Evolutionary conservation across 1,284 basidiomycete species (phyloP).

Genomic region (Tremellales sp.): DNA sequence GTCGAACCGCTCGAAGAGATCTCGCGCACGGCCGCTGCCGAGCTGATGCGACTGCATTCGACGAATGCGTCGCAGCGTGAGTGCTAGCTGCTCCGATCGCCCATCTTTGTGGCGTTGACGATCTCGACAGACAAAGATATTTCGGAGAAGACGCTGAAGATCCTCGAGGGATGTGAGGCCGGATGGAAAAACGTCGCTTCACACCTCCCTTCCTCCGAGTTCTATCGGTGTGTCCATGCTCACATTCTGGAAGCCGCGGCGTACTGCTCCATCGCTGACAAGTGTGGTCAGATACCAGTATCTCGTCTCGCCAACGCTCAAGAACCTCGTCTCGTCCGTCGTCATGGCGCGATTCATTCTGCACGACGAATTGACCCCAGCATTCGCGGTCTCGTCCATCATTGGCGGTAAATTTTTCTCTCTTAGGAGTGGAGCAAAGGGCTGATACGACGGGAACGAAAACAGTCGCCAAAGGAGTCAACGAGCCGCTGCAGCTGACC

Average conservation of each 20-base stretch:
- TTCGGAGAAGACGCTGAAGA: conserved; percentile 34
- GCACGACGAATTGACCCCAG: conserved; percentile 42
- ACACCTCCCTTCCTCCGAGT: conserved; percentile 45
- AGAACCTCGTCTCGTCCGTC: conserved; percentile 39
- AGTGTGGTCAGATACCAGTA: conserved; percentile 37
- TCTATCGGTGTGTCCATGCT: conserved; percentile 34
- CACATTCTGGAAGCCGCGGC: not conserved
- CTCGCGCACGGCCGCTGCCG: conserved; percentile 34
- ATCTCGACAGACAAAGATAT: conserved; percentile 32
- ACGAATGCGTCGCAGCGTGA: conserved; percentile 35
- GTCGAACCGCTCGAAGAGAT: conserved; percentile 46
- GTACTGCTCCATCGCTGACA: not conserved
- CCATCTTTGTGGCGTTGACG: not conserved
- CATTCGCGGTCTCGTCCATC: conserved; percentile 34
- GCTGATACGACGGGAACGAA: not conserved
- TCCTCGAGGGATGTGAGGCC: conserved; percentile 25
- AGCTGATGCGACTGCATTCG: conserved; percentile 46
- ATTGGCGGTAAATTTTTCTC: conserved; percentile 41
- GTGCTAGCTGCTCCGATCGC: conserved; percentile 8
- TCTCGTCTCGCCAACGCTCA: conserved; percentile 36
- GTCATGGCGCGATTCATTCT: conserved; percentile 45
- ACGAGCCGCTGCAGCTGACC: conserved; percentile 38
- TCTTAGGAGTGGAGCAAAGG: not conserved
- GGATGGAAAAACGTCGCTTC: conserved; percentile 38
- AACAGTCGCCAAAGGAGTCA: conserved; percentile 35